These are phyloP conservation scores for Penicillium longicatenatum DNA, from an alignment of 495 filamentous ascomycete species.

Conservation along the genomic window DNA sequence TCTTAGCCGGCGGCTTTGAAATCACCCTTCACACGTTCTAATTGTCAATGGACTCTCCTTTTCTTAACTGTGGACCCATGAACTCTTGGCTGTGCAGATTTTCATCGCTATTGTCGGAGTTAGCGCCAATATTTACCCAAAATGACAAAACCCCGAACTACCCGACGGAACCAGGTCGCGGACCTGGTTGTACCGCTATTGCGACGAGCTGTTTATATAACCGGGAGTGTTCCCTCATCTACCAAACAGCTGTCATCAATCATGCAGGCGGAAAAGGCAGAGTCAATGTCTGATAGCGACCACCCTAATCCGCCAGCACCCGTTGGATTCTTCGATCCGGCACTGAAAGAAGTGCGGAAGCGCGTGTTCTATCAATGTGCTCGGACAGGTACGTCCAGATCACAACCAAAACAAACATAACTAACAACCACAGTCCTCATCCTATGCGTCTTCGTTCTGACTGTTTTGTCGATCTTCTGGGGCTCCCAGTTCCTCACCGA, in stretches of 20 bases:
- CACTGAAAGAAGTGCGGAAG: conserved; percentile 47
- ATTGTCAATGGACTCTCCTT: not conserved
- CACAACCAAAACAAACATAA: not conserved
- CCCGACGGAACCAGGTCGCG: not conserved
- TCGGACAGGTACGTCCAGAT: conserved; percentile 11
- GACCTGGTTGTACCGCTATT: not conserved
- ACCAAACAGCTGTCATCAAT: not conserved
- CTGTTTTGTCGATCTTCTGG: conserved; percentile 63
- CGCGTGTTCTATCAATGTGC: conserved; percentile 43
- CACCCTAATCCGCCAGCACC: conserved; percentile 31
- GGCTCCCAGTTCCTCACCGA: conserved; percentile 55
- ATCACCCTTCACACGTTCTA: not conserved
- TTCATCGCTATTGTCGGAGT: not conserved
- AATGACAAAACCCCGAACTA: not conserved
- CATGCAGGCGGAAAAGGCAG: conserved; percentile 5
- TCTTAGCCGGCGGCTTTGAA: not conserved
- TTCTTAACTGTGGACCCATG: not conserved
- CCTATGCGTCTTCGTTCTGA: conserved; percentile 55
- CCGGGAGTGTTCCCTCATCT: not conserved
- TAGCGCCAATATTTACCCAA: not conserved
- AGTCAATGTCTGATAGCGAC: not conserved
- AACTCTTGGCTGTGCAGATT: not conserved
- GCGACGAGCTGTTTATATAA: not conserved
- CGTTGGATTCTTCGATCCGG: conserved; percentile 54
- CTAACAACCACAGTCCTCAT: conserved; percentile 46